Base-by-base conservation (phyloP, 768 basidiomycete genomes). In the Lactarius quietus region DNA sequence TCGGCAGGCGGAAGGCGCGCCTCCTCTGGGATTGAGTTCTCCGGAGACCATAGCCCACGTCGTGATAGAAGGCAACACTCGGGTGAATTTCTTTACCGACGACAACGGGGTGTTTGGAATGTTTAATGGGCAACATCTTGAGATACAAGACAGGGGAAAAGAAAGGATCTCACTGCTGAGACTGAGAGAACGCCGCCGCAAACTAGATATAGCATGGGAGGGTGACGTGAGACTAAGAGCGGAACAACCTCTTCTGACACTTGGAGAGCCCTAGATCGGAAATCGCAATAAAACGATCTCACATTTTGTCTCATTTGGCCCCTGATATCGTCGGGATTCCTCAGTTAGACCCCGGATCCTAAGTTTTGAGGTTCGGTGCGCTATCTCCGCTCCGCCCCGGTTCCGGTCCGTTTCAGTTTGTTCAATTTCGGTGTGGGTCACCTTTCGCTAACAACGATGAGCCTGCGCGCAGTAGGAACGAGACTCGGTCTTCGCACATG, bases 401-500 rank as follows among this genome's bases (percentile, higher is more conserved):
- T n/a, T n/a, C n/a, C n/a, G n/a, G 28, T n/a, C 41, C 41, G 15
- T 17, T 29, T 18, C 3, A 52, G 10, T 4, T 33, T 41, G 1
- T 10, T 17, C 18, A 12, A 26, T 33, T 33, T 8, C 33, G 33
- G 8, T 8, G 43, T 45, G n/a, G 43, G n/a, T 45, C 54, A n/a
- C 29, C 31, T 17, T 14, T 14, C 12, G 3, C 54, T 28, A 6
- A 9, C 58, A 28, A 48, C 26, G 59, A 59, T 67, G 57, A 65
- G 61, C 38, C n/a, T 64, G 28, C 58, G 38, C 33, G 45, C 63
- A 36, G n/a, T n/a, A n/a, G n/a, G 48, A 51, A 14, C 14, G 14
- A 51, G 64, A 68, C 28, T 61, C 52, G 9, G 51, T 35, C 29
- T 69, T 15, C 71, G 71, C 18, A 68, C 66, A 60, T 53, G 69